Evolutionary conservation across 495 filamentous ascomycete species (phyloP).

Genomic region (Podospora didyma): DNA sequence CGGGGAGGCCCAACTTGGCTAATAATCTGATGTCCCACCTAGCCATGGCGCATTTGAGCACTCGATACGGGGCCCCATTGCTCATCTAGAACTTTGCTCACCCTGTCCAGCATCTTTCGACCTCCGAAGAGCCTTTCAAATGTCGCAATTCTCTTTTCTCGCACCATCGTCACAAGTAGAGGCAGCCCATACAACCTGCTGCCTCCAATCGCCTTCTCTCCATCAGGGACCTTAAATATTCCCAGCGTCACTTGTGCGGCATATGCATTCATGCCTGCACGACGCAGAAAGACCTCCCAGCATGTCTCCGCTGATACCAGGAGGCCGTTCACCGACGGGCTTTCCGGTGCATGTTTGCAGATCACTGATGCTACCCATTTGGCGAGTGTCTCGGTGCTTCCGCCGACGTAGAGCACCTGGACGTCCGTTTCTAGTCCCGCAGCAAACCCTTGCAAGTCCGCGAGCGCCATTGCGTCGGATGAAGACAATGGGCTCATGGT

Average conservation of each 20-base stretch:
- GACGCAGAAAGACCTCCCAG: constrained; percentile 72
- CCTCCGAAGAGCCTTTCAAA: constrained; percentile 52
- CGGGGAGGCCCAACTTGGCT: too few species aligned
- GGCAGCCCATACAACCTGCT: constrained; percentile 43
- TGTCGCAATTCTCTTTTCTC: constrained; percentile 36
- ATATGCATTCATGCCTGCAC: constrained; percentile 74
- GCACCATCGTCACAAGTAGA: constrained; percentile 55
- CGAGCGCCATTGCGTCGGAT: constrained; percentile 49
- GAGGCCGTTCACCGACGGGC: constrained; percentile 19
- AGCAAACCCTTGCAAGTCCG: constrained; percentile 52
- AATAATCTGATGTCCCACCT: too few species aligned
- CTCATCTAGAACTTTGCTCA: constrained; percentile 36
- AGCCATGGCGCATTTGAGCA: neutral
- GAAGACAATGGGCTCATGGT: constrained; percentile 33
- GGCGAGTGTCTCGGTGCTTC: constrained; percentile 52
- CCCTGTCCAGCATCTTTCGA: constrained; percentile 46
- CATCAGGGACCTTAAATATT: constrained; percentile 40
- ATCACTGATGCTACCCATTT: constrained; percentile 55
- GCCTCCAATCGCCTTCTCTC: constrained; percentile 9
- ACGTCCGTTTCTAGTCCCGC: constrained; percentile 37
- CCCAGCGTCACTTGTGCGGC: constrained; percentile 69
- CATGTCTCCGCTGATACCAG: constrained; percentile 50
- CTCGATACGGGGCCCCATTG: constrained; percentile 24
- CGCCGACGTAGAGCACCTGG: constrained; percentile 50
- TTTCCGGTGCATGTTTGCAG: constrained; percentile 30